phyloP scores from a whole-genome alignment of 139 green algal genomes.

The Chlamydomonas sphaeroides region DNA sequence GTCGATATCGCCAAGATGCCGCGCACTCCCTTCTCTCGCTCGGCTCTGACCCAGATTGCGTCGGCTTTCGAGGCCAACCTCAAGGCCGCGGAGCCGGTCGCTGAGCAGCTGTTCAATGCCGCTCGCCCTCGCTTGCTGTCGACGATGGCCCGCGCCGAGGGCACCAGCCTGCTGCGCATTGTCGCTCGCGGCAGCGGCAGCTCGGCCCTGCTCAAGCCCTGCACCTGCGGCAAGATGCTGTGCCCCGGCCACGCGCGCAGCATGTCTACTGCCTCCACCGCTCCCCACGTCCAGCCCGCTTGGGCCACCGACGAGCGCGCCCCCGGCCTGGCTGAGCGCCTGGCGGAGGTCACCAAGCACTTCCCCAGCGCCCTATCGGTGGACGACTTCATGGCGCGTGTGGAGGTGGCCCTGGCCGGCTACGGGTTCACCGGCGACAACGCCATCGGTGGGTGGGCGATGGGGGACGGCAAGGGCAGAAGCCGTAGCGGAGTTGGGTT shows the following conservation, averaged over 20 bases:
- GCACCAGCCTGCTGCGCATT: not conserved
- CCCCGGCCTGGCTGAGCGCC: slow-evolving; percentile 31
- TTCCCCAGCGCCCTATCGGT: slow-evolving; percentile 76
- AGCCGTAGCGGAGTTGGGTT: too few relatives aligned
- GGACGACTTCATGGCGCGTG: slow-evolving; percentile 83
- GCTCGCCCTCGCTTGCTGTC: slow-evolving; percentile 11
- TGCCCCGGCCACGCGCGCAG: slow-evolving; percentile 34
- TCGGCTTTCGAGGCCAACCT: slow-evolving; percentile 7
- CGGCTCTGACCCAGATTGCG: not conserved
- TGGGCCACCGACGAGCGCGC: slow-evolving; percentile 7
- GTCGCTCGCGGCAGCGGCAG: not conserved
- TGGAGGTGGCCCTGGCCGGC: slow-evolving; percentile 75
- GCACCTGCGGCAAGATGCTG: slow-evolving; percentile 45
- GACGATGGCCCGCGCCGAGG: slow-evolving; percentile 1
- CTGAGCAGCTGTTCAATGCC: not conserved
- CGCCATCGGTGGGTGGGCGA: slow-evolving; percentile 43
- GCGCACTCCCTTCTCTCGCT: not conserved
- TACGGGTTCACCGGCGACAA: slow-evolving; percentile 78
- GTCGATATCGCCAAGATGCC: too few relatives aligned
- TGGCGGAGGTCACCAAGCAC: slow-evolving; percentile 55
- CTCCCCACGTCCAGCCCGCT: not conserved
- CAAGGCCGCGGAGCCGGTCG: not conserved
- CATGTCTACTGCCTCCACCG: slow-evolving; percentile 18
- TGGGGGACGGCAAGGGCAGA: too few relatives aligned
- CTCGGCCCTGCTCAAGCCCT: not conserved